Evolutionary conservation across 441 rosid species (phyloP), one percentile per base, ranked within the genome.

Genomic region (Cnidoscolus chayamansa): DNA sequence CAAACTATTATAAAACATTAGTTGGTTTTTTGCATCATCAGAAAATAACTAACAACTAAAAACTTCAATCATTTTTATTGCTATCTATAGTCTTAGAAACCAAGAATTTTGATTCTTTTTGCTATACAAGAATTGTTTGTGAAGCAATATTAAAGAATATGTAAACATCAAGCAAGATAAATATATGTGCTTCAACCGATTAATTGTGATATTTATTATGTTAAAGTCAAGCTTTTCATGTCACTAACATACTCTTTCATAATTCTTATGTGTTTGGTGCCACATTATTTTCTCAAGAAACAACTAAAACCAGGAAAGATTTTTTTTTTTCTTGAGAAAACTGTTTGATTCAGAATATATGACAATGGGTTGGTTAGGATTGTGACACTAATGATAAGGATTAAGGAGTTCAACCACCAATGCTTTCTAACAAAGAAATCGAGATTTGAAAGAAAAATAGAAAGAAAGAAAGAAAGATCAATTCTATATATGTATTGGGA

Each of bases 361-460:
- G 6, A 3, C 45, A 40, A 47, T 47, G 70, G 45, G 65, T 32
- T 64, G 57, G 63, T 37, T 65, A 50, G 65, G 61, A 76, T 50
- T 4, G 45, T 45, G 54, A 57, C 20, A 32, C 20, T 7, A 3
- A 48, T 25, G 3, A 56, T 35, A 35, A 35, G 2, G 25, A 25
- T 25, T 35, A 2, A 35, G 78, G 71, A 37, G 78, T 70, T 71
- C 63, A 71, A 58, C 72, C 48, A 65, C 64, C 57, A 12, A 25
- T 30, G 20, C 25, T 47, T 16, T 40, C 40, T 1, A 3, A 40
- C 12, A 20, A 15, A 2, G 43, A 49, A 32, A 15, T 30, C 16
- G 31, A 30, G 12, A 49, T 1, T 19, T 3, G 30, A 10, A 30
- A 25, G 13, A 66, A 49, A 5, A 7, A 20, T 16, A 9, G 51